Conservation (phyloP, 108 stramenopile species). For the Skeletonema marinoi region DNA sequence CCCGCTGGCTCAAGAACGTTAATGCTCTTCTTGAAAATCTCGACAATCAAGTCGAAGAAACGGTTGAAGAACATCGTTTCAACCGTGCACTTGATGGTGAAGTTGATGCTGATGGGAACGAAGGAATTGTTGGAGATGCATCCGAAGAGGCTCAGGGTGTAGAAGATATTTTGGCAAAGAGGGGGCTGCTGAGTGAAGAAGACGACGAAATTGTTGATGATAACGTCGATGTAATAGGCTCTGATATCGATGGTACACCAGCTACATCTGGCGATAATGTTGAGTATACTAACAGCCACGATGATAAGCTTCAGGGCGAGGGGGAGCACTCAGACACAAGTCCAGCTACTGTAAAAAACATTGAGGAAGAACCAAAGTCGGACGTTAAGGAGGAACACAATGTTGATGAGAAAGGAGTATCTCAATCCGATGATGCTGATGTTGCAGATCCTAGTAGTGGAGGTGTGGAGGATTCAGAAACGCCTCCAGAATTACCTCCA, state of each 20-base stretch:
- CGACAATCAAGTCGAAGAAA: constrained; percentile 75
- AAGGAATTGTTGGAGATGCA: constrained; percentile 8
- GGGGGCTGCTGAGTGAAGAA: constrained; percentile 31
- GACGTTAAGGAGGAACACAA: not conserved
- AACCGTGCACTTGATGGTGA: not conserved
- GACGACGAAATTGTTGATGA: constrained; percentile 10
- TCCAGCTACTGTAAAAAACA: not conserved
- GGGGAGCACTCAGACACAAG: not conserved
- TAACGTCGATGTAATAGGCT: not conserved
- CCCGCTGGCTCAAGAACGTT: constrained; percentile 78
- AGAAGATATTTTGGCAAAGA: constrained; percentile 41
- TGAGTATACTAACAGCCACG: not conserved
- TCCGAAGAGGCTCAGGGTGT: constrained; percentile 23
- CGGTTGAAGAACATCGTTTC: constrained; percentile 53
- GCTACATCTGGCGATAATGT: not conserved
- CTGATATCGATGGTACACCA: not conserved
- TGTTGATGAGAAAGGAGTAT: not conserved
- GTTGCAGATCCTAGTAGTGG: not conserved
- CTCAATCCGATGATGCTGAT: not conserved
- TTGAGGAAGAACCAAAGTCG: not conserved
- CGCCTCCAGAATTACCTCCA: not conserved
- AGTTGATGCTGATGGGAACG: not conserved
- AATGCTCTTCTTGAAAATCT: constrained; percentile 81
- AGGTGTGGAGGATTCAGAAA: not conserved
- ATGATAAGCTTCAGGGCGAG: not conserved